Conservation (phyloP, 768 basidiomycete species). For the Calocera viscosa region DNA sequence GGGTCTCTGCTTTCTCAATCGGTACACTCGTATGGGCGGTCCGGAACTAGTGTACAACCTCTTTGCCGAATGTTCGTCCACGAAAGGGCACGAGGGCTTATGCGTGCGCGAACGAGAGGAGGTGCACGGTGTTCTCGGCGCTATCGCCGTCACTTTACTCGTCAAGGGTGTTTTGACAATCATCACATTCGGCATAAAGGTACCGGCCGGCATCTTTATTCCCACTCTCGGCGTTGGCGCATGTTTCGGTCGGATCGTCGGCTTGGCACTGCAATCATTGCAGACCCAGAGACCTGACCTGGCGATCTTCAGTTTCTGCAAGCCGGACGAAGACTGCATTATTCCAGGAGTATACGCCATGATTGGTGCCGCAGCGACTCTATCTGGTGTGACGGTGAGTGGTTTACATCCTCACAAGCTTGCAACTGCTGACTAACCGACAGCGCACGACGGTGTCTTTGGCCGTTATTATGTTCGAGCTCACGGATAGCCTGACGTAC, state of each 20-base stretch:
- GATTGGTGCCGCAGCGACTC: conserved; percentile 86
- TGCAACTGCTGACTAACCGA: background rate
- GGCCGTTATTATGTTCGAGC: conserved; percentile 91
- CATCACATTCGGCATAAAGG: conserved; percentile 84
- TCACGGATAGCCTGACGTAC: conserved; percentile 87
- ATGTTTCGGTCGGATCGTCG: conserved; percentile 78
- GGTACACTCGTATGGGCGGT: conserved; percentile 85
- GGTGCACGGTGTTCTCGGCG: conserved; percentile 48
- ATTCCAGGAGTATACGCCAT: conserved; percentile 88
- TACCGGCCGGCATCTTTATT: conserved; percentile 92
- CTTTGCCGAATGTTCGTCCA: conserved; percentile 69
- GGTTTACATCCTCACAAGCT: background rate
- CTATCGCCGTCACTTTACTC: conserved; percentile 63
- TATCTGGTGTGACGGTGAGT: conserved; percentile 89
- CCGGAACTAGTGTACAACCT: conserved; percentile 90
- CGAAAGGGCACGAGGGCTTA: conserved; percentile 47
- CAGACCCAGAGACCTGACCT: conserved; percentile 51
- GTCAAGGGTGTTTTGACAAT: conserved; percentile 71
- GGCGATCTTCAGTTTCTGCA: conserved; percentile 52
- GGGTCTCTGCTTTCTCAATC: conserved; percentile 69
- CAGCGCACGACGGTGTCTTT: conserved; percentile 83
- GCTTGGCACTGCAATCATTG: conserved; percentile 65
- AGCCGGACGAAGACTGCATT: conserved; percentile 57
- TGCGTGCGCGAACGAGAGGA: conserved; percentile 42
- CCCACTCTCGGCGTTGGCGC: conserved; percentile 89